These are phyloP conservation scores for Neostapfia colusana DNA, from an alignment of 176 grass and related monocot genomes.

Conservation along the genomic window DNA sequence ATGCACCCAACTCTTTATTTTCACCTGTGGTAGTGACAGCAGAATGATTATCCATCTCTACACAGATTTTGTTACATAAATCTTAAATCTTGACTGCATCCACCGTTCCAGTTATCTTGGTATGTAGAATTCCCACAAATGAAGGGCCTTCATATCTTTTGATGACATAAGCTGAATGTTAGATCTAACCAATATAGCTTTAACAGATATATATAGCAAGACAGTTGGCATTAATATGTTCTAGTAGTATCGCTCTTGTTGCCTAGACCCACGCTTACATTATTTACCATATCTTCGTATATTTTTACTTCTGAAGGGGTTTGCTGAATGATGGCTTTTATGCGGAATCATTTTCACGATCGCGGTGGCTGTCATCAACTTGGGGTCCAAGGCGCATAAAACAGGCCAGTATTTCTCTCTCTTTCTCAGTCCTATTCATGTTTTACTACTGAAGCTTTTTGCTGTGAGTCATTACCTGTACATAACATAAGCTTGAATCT, in stretches of 20 bases:
- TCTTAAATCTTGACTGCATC: neutral
- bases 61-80: neutral
- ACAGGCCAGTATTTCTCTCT: conserved; percentile 33
- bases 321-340: conserved; percentile 85
- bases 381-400: conserved; percentile 92
- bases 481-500: neutral
- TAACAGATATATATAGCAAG: neutral
- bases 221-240: neutral
- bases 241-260: neutral
- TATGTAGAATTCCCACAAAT: neutral
- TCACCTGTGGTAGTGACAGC: neutral
- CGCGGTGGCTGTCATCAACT: conserved; percentile 70
- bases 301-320: conserved; percentile 55
- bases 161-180: neutral
- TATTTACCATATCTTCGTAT: neutral
- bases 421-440: neutral
- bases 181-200: conserved; percentile 7
- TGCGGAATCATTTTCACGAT: conserved; percentile 82
- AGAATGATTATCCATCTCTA: neutral
- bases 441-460: neutral
- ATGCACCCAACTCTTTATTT: neutral
- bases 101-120: neutral
- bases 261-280: neutral
- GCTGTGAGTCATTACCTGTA: neutral
- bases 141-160: neutral